Evolutionary conservation across 2,329 filamentous ascomycete species (phyloP).

Genomic region (Apiospora saccharicola): DNA sequence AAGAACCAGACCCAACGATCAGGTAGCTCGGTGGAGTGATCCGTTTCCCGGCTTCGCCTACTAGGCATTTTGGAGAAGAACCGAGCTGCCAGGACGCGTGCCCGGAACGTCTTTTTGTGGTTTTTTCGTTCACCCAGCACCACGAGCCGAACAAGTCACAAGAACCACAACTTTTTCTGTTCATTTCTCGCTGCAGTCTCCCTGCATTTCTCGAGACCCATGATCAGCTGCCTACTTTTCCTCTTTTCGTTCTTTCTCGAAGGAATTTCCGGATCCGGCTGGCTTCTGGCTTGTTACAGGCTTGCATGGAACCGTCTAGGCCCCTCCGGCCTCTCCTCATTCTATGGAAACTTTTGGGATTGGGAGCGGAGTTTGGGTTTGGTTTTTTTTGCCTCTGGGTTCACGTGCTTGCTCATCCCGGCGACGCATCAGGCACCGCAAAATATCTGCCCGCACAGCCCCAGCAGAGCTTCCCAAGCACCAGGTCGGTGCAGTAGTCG

Average conservation of each 20-base stretch:
- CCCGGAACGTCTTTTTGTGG: slow-evolving; percentile 5
- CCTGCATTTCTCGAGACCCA: not conserved
- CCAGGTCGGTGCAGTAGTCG: not conserved
- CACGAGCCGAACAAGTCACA: not conserved
- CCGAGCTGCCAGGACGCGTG: not conserved
- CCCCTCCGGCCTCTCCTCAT: not conserved
- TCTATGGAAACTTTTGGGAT: slow-evolving; percentile 3
- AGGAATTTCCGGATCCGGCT: not conserved
- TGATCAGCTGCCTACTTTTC: not conserved
- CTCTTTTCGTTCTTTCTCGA: not conserved
- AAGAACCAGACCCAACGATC: slow-evolving; percentile 3
- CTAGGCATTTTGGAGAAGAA: not conserved
- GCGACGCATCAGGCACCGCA: not conserved
- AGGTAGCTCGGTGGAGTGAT: slow-evolving; percentile 17
- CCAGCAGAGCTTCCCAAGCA: not conserved
- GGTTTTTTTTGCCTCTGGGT: not conserved
- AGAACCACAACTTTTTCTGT: slow-evolving; percentile 5
- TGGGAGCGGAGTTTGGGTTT: not conserved
- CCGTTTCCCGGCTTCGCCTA: slow-evolving; percentile 9
- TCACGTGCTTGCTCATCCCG: not conserved
- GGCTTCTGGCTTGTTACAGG: slow-evolving; percentile 2
- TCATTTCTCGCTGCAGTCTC: not conserved
- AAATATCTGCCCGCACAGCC: not conserved
- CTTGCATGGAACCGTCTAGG: not conserved
- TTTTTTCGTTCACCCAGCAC: not conserved